Base-by-base conservation (phyloP, 164 flowering plant species). In the Magnolia officinalis region DNA sequence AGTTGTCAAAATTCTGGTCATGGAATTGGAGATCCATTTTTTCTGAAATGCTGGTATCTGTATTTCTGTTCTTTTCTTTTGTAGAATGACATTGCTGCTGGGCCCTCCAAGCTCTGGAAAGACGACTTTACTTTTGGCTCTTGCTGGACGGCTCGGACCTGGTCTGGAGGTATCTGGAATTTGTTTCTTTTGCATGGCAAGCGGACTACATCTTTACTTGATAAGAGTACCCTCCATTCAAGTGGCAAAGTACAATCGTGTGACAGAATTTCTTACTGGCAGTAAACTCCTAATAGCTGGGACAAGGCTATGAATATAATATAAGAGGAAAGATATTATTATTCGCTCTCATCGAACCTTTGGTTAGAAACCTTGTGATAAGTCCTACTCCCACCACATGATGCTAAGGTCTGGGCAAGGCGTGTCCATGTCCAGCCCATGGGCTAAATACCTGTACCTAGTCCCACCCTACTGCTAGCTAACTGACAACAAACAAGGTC, bases 81-180 rank as follows among this genome's bases (percentile, higher is more conserved):
- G 72, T 77, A 96, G 99, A 81, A 80, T 96, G 84, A 96, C 99
- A 19, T 81, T 96, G 26, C 85, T 96, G 67, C 80, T 96, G 85
- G 99, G 99, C 72, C 99, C 99, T 72, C 99, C 99, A 74, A 89
- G 98, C 88, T 94, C 98, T 75, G 99, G 99, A 76, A 96, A 96
- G 85, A 94, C 99, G 1, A 96, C 98, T 26, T 81, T 96, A 55
- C 89, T 96, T n/a, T 82, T 93, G 82, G 97, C 98, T 73, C 95
- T 96, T 72, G 97, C 98, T 70, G 98, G 98, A 31, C 90, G 94
- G 67, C 92, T 93, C 63, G 91, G 89, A 71, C 16, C 84, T 78
- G 88, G 82, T 81, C 79, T 96, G 75, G 79, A 96, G 98, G 99
- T 96, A 85, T 52, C 31, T 31, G 71, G 19, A 16, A 37, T 29